phyloP scores from a whole-genome alignment of 192 early-diverging fungal genomes.

The Allomyces arbusculus region DNA sequence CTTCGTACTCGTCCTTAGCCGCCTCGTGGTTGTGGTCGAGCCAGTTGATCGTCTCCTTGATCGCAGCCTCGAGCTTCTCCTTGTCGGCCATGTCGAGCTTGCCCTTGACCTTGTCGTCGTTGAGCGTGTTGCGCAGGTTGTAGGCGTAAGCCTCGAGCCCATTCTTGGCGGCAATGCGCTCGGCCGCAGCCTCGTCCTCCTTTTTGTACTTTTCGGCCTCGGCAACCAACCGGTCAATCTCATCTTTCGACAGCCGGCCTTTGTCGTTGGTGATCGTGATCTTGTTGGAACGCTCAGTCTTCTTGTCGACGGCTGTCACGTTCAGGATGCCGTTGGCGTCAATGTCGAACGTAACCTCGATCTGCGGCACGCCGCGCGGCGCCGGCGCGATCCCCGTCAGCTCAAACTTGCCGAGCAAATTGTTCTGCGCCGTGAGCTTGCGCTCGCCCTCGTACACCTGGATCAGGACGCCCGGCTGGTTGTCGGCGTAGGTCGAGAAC shows the following conservation, averaged over 20 bases:
- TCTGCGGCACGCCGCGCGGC: slow-evolving; percentile 90
- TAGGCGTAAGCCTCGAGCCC: slow-evolving; percentile 91
- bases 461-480: slow-evolving; percentile 94
- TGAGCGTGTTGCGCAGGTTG: slow-evolving; percentile 84
- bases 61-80: slow-evolving; percentile 58
- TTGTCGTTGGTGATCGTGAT: slow-evolving; percentile 99
- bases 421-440: slow-evolving; percentile 93
- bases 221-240: slow-evolving; percentile 90
- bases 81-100: slow-evolving; percentile 75
- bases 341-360: slow-evolving; percentile 92
- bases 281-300: slow-evolving; percentile 27
- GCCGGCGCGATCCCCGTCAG: slow-evolving; percentile 92
- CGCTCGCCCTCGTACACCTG: slow-evolving; percentile 98
- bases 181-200: slow-evolving; percentile 86
- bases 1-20: slow-evolving; percentile 93
- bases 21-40: slow-evolving; percentile 85
- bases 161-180: slow-evolving; percentile 79
- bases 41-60: slow-evolving; percentile 87
- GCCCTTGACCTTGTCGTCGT: slow-evolving; percentile 58
- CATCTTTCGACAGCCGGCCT: slow-evolving; percentile 92
- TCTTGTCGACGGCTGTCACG: slow-evolving; percentile 48
- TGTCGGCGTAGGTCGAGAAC: slow-evolving; percentile 96
- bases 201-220: slow-evolving; percentile 92
- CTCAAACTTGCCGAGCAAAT: slow-evolving; percentile 94
- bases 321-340: slow-evolving; percentile 96